These are phyloP conservation scores for Saprolegnia diclina DNA, from an alignment of 352 stramenopile genomes.

Conservation along the genomic window DNA sequence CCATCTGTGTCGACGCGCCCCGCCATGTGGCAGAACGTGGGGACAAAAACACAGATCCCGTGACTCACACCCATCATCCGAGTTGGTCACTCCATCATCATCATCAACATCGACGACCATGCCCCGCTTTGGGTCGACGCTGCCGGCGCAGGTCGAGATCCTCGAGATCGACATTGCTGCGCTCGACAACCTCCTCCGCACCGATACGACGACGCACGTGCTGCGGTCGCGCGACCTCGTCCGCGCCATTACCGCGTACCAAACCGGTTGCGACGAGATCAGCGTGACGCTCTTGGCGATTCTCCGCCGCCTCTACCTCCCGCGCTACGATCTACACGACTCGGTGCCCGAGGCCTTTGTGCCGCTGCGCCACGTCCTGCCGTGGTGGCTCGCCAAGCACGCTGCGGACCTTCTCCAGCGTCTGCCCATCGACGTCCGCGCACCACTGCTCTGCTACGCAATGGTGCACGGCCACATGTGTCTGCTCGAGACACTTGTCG, in stretches of 20 bases:
- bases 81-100: not conserved
- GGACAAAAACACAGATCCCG: not conserved
- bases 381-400: not conserved
- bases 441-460: conserved; percentile 3
- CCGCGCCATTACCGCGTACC: not conserved
- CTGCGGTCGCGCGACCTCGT: not conserved
- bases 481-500: not conserved
- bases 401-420: no score
- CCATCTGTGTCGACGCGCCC: no score
- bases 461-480: not conserved
- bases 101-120: not conserved
- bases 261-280: not conserved
- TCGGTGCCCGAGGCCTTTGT: not conserved
- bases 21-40: not conserved
- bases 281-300: not conserved
- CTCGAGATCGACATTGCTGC: conserved; percentile 11
- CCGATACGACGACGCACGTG: not conserved
- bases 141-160: conserved; percentile 1
- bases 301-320: not conserved
- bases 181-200: not conserved
- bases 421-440: not conserved
- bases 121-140: not conserved
- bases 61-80: not conserved
- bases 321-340: conserved; percentile 11
- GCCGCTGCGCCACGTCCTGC: not conserved